phyloP scores from a whole-genome alignment of 2,329 filamentous ascomycete species.

The Chrysoporthe austroafricana region DNA sequence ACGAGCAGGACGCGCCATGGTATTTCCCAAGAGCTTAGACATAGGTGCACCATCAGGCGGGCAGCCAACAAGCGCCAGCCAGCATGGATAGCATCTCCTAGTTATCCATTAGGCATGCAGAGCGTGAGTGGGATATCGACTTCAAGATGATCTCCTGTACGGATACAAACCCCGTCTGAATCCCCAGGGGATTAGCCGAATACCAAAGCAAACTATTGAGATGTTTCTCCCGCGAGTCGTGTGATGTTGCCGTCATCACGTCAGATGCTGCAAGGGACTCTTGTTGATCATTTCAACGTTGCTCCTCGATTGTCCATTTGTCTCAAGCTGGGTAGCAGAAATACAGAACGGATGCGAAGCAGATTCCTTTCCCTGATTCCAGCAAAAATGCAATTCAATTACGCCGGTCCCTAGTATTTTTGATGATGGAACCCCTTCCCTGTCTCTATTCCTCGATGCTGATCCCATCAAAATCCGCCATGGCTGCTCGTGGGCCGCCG shows the following conservation, averaged over 20 bases:
- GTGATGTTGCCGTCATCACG: neutral
- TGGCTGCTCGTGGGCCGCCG: conserved; percentile 19
- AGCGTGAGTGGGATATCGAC: neutral
- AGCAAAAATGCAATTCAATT: conserved; percentile 31
- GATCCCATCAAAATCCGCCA: conserved; percentile 14
- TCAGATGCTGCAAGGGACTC: neutral
- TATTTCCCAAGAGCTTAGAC: neutral
- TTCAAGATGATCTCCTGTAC: neutral
- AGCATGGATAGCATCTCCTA: neutral
- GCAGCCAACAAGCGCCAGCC: neutral
- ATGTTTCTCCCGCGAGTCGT: neutral
- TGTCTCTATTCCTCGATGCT: conserved; percentile 10
- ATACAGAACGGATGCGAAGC: conserved; percentile 25
- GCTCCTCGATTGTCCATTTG: conserved; percentile 25
- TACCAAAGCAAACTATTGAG: neutral
- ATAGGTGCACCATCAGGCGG: neutral
- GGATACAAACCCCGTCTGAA: neutral
- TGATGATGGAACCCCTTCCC: conserved; percentile 19
- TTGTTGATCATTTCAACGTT: conserved; percentile 21
- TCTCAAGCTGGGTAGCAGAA: conserved; percentile 12
- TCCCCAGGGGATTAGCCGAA: neutral
- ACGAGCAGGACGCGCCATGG: neutral
- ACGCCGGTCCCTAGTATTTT: conserved; percentile 30
- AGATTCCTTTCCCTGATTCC: conserved; percentile 28
- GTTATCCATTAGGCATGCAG: neutral